Conservation (phyloP, 148 eudicot species). For the Rhododendron ferrugineum region DNA sequence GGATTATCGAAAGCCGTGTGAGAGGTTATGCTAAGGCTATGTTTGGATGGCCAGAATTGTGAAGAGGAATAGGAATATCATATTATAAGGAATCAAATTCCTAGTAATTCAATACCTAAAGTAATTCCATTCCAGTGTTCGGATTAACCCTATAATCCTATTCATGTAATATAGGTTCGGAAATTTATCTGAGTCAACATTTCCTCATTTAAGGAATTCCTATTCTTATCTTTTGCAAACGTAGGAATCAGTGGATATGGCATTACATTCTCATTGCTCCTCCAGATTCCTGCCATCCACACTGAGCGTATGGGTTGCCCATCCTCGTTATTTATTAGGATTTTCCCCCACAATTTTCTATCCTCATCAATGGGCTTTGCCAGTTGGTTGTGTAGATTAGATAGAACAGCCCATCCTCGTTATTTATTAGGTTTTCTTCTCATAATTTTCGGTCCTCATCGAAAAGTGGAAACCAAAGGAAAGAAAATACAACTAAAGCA, state of each 20-base stretch:
- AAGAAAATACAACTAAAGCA: neutral
- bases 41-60: neutral
- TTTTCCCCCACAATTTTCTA: neutral
- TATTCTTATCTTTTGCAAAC: neutral
- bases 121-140: neutral
- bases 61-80: neutral
- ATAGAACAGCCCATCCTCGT: neutral
- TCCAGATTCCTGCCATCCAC: neutral
- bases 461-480: no score
- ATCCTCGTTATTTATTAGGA: neutral
- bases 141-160: no score
- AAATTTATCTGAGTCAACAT: neutral
- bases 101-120: neutral
- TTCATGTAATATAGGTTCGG: neutral
- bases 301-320: neutral
- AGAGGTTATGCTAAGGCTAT: neutral
- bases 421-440: neutral
- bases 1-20: neutral
- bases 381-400: neutral
- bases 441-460: neutral
- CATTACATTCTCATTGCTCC: neutral
- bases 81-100: neutral
- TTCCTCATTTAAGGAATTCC: neutral
- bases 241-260: neutral
- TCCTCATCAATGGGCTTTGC: neutral